Conservation (phyloP, 2,329 filamentous ascomycete species). For the Annulohypoxylon truncatum region DNA sequence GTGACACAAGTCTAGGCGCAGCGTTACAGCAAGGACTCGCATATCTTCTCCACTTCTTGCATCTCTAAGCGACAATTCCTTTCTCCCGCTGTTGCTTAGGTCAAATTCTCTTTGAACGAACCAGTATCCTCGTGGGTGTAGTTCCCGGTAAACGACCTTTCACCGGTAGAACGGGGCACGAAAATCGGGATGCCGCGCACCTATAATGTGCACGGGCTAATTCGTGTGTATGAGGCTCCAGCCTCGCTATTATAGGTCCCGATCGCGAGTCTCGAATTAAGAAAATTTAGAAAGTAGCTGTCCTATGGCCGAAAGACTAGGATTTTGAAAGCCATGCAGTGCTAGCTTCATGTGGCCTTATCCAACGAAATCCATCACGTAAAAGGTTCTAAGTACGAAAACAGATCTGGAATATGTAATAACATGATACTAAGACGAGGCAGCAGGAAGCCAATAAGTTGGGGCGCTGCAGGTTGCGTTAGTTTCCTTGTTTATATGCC, state of each 20-base stretch:
- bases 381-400: constrained; percentile 25
- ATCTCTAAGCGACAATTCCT: constrained; percentile 20
- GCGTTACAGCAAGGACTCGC: constrained; percentile 27
- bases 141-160: constrained; percentile 2
- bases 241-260: background rate
- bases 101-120: constrained; percentile 3
- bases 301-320: constrained; percentile 8
- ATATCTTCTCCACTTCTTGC: constrained; percentile 33
- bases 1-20: constrained; percentile 27
- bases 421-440: constrained; percentile 18
- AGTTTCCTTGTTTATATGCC: constrained; percentile 23
- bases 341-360: constrained; percentile 9
- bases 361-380: constrained; percentile 20
- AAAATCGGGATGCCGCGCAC: constrained; percentile 3
- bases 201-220: constrained; percentile 6
- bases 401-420: background rate
- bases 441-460: constrained; percentile 23
- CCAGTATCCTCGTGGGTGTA: background rate
- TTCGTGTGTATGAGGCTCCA: constrained; percentile 5
- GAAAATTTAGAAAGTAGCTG: background rate
- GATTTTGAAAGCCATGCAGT: constrained; percentile 10
- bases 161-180: constrained; percentile 17
- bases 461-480: constrained; percentile 22
- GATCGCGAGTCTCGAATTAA: constrained; percentile 6
- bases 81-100: background rate